Evolutionary conservation across 1,284 basidiomycete species (phyloP).

Genomic region (Jaminaea rosea): DNA sequence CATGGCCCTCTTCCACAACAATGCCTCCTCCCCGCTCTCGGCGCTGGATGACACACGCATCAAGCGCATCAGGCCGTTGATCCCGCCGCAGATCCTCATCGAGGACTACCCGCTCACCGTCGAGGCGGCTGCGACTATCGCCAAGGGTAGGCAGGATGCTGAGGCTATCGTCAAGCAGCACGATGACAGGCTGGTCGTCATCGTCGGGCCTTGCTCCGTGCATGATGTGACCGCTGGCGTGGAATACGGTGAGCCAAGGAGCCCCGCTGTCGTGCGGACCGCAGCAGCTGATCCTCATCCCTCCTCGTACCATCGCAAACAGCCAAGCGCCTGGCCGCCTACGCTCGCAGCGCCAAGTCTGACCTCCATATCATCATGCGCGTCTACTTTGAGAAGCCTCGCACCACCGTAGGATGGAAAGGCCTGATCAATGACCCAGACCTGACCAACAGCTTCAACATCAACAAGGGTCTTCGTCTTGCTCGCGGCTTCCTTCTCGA

Average conservation of each 20-base stretch:
- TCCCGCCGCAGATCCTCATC: slow-evolving; percentile 42
- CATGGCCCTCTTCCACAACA: slow-evolving; percentile 1
- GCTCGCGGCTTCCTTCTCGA: slow-evolving; percentile 73
- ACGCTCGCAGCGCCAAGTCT: slow-evolving; percentile 63
- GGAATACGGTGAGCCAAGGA: slow-evolving; percentile 37
- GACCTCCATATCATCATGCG: slow-evolving; percentile 49
- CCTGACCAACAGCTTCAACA: slow-evolving; percentile 72
- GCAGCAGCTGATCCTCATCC: background rate
- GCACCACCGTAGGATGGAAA: slow-evolving; percentile 97
- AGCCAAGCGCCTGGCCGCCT: slow-evolving; percentile 56
- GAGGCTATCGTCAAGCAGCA: slow-evolving; percentile 37
- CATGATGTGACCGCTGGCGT: slow-evolving; percentile 43
- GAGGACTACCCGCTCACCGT: slow-evolving; percentile 42
- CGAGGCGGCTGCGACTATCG: slow-evolving; percentile 29
- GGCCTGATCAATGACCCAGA: slow-evolving; percentile 90
- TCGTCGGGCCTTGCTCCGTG: slow-evolving; percentile 44
- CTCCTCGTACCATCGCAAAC: background rate
- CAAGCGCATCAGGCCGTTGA: slow-evolving; percentile 39
- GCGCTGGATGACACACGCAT: slow-evolving; percentile 41
- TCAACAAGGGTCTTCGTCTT: slow-evolving; percentile 90
- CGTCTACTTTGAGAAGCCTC: slow-evolving; percentile 31
- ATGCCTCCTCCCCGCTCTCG: background rate
- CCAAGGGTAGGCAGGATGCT: slow-evolving; percentile 25
- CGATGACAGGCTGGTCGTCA: slow-evolving; percentile 41
- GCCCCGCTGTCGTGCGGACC: background rate